phyloP scores from a whole-genome alignment of 192 early-diverging fungal species.

The Podila verticillata region DNA sequence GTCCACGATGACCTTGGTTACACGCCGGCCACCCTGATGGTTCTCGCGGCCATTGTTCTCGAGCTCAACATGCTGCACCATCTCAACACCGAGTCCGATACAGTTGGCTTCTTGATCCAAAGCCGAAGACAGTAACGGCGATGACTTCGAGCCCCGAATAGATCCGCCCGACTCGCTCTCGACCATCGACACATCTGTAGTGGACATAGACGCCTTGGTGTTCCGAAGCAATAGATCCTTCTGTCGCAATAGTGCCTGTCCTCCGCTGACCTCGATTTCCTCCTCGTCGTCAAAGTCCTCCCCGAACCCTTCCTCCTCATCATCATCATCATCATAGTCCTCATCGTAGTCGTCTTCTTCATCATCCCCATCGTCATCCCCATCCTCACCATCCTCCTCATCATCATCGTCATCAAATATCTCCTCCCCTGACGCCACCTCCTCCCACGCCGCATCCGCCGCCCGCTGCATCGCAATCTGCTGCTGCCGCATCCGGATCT shows the following conservation, averaged over 20 bases:
- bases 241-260: slow-evolving; percentile 1
- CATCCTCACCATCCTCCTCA: slow-evolving; percentile 15
- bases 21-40: not conserved
- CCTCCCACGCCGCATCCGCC: slow-evolving; percentile 47
- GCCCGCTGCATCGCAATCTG: slow-evolving; percentile 51
- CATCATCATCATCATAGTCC: slow-evolving; percentile 8
- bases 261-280: not conserved
- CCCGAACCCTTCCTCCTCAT: slow-evolving; percentile 5
- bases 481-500: slow-evolving; percentile 48
- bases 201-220: not conserved
- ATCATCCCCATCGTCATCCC: slow-evolving; percentile 4
- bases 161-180: not conserved
- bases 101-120: not conserved
- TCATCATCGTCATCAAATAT: slow-evolving; percentile 33
- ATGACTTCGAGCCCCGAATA: not conserved
- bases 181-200: not conserved
- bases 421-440: slow-evolving; percentile 29
- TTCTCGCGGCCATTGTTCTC: slow-evolving; percentile 1
- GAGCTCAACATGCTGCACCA: slow-evolving; percentile 2
- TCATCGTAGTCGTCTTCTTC: slow-evolving; percentile 17
- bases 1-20: too few species aligned
- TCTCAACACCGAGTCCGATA: not conserved
- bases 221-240: not conserved
- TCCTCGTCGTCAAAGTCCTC: not conserved
- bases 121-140: not conserved